Conservation (phyloP, 2,329 filamentous ascomycete species). For the Fusarium tjaetaba region DNA sequence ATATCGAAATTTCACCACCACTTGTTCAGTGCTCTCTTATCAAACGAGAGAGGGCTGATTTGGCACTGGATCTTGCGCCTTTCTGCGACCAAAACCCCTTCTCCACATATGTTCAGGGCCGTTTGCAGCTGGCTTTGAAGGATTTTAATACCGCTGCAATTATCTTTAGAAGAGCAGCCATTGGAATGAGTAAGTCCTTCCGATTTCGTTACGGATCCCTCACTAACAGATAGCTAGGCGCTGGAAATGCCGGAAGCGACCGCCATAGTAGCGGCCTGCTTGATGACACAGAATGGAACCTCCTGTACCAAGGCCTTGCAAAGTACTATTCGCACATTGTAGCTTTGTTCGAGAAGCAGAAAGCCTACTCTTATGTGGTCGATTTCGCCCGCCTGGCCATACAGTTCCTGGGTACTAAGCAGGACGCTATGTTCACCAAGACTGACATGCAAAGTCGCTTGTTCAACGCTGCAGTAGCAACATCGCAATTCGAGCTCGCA, state of each 20-base stretch:
- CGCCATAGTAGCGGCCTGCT: conserved; percentile 74
- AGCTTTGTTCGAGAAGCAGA: conserved; percentile 80
- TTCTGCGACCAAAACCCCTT: conserved; percentile 69
- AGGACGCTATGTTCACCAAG: conserved; percentile 56
- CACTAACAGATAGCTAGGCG: conserved; percentile 53
- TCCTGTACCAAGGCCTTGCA: conserved; percentile 76
- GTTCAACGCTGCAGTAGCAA: conserved; percentile 83
- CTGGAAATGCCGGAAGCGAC: conserved; percentile 57
- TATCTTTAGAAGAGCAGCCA: conserved; percentile 84
- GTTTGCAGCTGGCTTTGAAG: conserved; percentile 77
- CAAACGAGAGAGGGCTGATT: conserved; percentile 67
- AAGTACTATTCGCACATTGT: conserved; percentile 90
- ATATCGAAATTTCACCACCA: conserved; percentile 70
- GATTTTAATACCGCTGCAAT: conserved; percentile 78
- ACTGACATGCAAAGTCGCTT: conserved; percentile 83
- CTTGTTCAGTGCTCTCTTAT: conserved; percentile 71
- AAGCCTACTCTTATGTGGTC: conserved; percentile 81
- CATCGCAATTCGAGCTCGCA: conserved; percentile 82
- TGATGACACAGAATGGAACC: conserved; percentile 76
- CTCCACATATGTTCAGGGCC: conserved; percentile 85
- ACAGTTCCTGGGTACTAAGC: conserved; percentile 61
- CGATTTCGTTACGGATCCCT: background rate
- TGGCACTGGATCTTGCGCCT: conserved; percentile 65
- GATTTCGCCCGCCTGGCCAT: conserved; percentile 84
- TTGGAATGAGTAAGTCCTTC: conserved; percentile 78